These are phyloP conservation scores for Hypoxylon subgilvum DNA, from an alignment of 495 filamentous ascomycete species.

Conservation along the genomic window DNA sequence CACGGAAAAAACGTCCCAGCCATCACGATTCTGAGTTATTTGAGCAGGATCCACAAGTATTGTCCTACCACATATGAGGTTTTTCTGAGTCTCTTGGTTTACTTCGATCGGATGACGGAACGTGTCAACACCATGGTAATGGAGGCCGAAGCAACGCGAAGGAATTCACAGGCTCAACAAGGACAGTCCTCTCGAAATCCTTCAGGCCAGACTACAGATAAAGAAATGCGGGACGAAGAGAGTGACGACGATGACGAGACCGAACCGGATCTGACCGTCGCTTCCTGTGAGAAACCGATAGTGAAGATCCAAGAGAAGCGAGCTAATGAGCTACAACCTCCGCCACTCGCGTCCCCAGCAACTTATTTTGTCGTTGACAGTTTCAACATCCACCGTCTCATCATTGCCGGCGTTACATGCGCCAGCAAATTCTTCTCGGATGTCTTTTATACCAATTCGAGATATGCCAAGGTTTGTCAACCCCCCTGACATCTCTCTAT, in stretches of 20 bases:
- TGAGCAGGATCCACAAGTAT: slow-evolving; percentile 97
- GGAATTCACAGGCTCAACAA: slow-evolving; percentile 29
- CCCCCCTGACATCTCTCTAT: too few relatives aligned
- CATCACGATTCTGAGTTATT: slow-evolving; percentile 95
- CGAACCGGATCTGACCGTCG: slow-evolving; percentile 50
- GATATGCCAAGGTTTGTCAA: slow-evolving; percentile 90
- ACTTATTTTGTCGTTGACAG: slow-evolving; percentile 96
- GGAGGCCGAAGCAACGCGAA: slow-evolving; percentile 50
- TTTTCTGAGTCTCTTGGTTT: slow-evolving; percentile 91
- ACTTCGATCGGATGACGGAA: slow-evolving; percentile 99
- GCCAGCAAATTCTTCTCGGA: slow-evolving; percentile 99
- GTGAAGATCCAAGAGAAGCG: slow-evolving; percentile 17
- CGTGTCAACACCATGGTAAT: slow-evolving; percentile 74
- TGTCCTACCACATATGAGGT: slow-evolving; percentile 99
- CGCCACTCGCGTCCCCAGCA: slow-evolving; percentile 53
- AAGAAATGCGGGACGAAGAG: slow-evolving; percentile 47
- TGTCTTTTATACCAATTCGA: slow-evolving; percentile 98
- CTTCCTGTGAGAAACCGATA: slow-evolving; percentile 40
- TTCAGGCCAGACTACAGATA: slow-evolving; percentile 28
- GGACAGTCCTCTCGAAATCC: slow-evolving; percentile 23
- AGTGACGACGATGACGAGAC: slow-evolving; percentile 42
- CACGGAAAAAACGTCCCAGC: slow-evolving; percentile 98
- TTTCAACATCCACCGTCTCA: slow-evolving; percentile 97
- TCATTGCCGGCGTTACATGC: slow-evolving; percentile 97
- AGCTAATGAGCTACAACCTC: slow-evolving; percentile 38